Percentiles rank a stretch among this genome's conserved stretches.
These are phyloP conservation scores for Saccharomyces paradoxus DNA, from an alignment of 805 yeast species.

Conservation along the genomic window DNA sequence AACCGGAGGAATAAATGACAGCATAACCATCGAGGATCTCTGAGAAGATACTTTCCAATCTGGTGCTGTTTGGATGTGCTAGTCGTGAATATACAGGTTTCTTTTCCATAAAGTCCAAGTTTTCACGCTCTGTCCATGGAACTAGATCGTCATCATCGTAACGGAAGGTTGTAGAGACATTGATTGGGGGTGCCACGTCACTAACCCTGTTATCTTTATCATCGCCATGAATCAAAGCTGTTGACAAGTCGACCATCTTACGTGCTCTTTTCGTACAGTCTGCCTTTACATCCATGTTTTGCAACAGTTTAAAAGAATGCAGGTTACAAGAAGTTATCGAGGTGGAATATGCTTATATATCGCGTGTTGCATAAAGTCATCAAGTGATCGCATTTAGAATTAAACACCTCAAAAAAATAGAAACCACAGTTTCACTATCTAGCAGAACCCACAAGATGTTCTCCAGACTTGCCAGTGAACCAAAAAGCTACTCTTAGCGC, in stretches of 20 bases:
- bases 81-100: constrained; percentile 59
- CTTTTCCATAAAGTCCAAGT: constrained; percentile 28
- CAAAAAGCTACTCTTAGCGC: background rate
- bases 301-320: background rate
- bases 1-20: constrained; percentile 68
- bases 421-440: background rate
- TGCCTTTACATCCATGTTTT: background rate
- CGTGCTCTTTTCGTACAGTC: background rate
- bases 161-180: constrained; percentile 69
- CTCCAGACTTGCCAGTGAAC: background rate
- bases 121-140: constrained; percentile 36
- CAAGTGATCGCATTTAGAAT: background rate
- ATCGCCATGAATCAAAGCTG: constrained; percentile 64
- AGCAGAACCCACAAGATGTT: no score
- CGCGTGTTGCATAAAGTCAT: background rate
- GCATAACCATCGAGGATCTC: constrained; percentile 55
- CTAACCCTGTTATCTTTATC: constrained; percentile 46
- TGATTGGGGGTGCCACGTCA: constrained; percentile 73
- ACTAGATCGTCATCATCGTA: constrained; percentile 50
- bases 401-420: background rate
- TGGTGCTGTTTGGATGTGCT: constrained; percentile 62
- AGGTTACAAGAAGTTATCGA: background rate
- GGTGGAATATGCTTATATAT: background rate
- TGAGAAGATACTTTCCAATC: constrained; percentile 59
- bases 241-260: constrained; percentile 32